Evolutionary conservation across 441 rosid genomes (phyloP), one percentile per base, ranked within the genome.

Genomic region (Cnidoscolus chayamansa): DNA sequence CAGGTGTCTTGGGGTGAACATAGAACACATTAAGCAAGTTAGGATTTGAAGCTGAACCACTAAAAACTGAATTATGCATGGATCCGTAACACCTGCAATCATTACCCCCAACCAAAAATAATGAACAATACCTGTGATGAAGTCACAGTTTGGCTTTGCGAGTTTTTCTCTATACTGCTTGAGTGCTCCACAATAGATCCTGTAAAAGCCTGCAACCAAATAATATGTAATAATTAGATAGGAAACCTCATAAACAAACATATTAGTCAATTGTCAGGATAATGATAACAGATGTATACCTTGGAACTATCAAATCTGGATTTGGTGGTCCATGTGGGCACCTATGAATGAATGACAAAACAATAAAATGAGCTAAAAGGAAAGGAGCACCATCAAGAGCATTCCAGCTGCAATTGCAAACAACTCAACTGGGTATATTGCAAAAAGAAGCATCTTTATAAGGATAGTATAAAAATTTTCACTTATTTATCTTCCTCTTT

Each of bases 251-350:
- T 1, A 16, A 5, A 2, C 1, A 16, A 25, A 7, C 4, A n/a
- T 7, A 2, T n/a, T 17, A 2, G 25, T 10, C 57, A 55, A 68
- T 5, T 30, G 43, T 12, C 2, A 8, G 40, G 69, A 53, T 53
- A 43, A 61, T 60, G 1, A 31, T 47, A 35, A 17, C 37, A 7
- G 59, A 35, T 11, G 25, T 6, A 13, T 78, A 85, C 88, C 81
- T 76, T 84, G 61, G 70, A 55, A 71, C 78, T 73, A 78, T 84
- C 74, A 70, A 73, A 58, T 68, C 37, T 72, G 25, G 77, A 68
- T 77, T 72, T 81, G 58, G 81, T 13, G 72, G 77, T 68, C 76
- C 78, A 79, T 54, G 48, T 56, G 56, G 80, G 71, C 51, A 61
- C 72, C 85, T 86, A 79, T 25, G 12, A 11, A 49, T n/a, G 54